phyloP scores from a whole-genome alignment of 2,329 filamentous ascomycete species.

The Leptographium procerum region DNA sequence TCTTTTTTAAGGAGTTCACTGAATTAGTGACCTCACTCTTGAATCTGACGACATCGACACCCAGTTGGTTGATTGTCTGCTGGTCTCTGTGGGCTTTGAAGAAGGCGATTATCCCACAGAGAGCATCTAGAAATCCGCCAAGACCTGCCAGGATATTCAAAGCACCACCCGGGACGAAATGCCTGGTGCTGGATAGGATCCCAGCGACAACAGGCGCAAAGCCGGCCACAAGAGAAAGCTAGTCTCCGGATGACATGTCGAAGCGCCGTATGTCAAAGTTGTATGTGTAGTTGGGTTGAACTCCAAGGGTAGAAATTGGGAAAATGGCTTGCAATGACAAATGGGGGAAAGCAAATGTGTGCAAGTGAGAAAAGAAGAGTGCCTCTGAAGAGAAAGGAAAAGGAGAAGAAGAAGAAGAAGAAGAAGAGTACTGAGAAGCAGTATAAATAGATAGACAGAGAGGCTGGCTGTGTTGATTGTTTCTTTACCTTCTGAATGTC shows the following conservation, averaged over 20 bases:
- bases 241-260: neutral
- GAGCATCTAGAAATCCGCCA: neutral
- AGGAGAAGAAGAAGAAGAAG: neutral
- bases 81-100: neutral
- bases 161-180: neutral
- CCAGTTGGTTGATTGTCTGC: neutral
- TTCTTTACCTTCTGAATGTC: neutral
- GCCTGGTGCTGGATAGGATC: neutral
- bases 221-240: neutral
- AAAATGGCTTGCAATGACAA: neutral
- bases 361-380: neutral
- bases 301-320: neutral
- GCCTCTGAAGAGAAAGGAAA: neutral
- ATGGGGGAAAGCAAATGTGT: neutral
- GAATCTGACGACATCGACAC: too few relatives aligned
- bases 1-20: too few relatives aligned
- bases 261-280: neutral
- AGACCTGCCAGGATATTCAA: neutral
- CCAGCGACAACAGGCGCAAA: neutral
- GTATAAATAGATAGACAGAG: neutral
- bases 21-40: too few relatives aligned
- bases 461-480: neutral
- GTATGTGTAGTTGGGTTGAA: neutral
- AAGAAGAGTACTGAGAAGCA: neutral
- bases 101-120: neutral